Percentiles rank a stretch among this genome's conserved stretches.
These are phyloP conservation scores for Nemania diffusa DNA, from an alignment of 2,329 filamentous ascomycete genomes.

Conservation along the genomic window DNA sequence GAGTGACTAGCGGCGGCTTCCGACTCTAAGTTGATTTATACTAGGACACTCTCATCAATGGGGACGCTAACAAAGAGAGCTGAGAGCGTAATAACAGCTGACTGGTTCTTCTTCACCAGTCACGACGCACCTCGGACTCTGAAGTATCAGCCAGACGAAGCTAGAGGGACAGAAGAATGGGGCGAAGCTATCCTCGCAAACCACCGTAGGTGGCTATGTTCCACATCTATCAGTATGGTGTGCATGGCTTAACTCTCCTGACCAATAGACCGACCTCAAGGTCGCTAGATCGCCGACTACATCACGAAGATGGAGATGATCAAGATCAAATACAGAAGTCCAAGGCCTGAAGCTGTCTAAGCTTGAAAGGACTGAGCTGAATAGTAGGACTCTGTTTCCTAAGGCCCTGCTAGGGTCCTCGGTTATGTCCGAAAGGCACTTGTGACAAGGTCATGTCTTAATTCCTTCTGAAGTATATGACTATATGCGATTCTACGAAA, in stretches of 20 bases:
- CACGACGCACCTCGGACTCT: slow-evolving; percentile 58
- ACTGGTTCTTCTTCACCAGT: slow-evolving; percentile 37
- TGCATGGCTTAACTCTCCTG: slow-evolving; percentile 66
- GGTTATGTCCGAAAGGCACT: slow-evolving; percentile 51
- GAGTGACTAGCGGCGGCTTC: slow-evolving; percentile 65
- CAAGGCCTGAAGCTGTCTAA: slow-evolving; percentile 56
- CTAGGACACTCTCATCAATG: slow-evolving; percentile 60
- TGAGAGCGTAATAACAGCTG: slow-evolving; percentile 42
- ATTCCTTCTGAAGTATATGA: neutral
- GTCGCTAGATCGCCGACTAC: slow-evolving; percentile 63
- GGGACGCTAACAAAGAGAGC: slow-evolving; percentile 61
- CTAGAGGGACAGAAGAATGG: slow-evolving; percentile 56
- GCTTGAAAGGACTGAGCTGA: slow-evolving; percentile 62
- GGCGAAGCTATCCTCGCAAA: slow-evolving; percentile 53
- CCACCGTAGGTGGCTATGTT: slow-evolving; percentile 59
- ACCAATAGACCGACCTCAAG: slow-evolving; percentile 68
- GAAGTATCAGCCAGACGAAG: slow-evolving; percentile 52
- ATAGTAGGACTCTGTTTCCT: slow-evolving; percentile 60
- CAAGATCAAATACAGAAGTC: slow-evolving; percentile 62
- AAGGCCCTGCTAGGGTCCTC: too few species aligned
- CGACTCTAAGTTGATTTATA: slow-evolving; percentile 64
- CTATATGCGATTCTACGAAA: too few species aligned
- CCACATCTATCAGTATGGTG: slow-evolving; percentile 64
- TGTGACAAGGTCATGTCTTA: slow-evolving; percentile 37
- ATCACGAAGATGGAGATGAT: slow-evolving; percentile 61